Base-by-base conservation (phyloP, 768 basidiomycete genomes). In the Mycena latifolia region DNA sequence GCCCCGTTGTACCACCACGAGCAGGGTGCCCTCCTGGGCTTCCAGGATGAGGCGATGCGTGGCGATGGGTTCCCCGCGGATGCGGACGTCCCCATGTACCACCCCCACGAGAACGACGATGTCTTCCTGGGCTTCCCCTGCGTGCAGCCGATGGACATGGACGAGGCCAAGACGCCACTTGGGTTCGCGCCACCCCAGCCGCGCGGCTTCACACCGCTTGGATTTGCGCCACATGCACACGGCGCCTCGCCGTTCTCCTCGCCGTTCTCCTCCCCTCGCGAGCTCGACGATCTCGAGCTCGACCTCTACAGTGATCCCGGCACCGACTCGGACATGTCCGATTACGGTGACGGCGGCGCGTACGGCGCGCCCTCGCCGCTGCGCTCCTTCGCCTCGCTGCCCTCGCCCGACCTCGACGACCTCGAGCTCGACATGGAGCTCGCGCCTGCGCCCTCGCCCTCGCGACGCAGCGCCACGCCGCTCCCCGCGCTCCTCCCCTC, bases 391-490 rank as follows among this genome's bases (percentile, higher is more conserved):
- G 46, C 46, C 27, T 61, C 53, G 11, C 61, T 66, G 18, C 56
- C 68, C 3, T 63, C 69, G n/a, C 65, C 69, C 9, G 69, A 70
- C 10, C 69, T 70, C 12, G 69, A 70, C 45, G 65, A 63, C 39
- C 69, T 70, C 53, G 65, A 66, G 22, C 55, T 69, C 24, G 68
- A 65, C 45, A 63, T 63, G 61, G 65, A 66, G 24, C 17, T 70
- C 4, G 60, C 45, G 5, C 61, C 61, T 35, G 8, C 60, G 7
- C 47, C 55, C 5, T 63, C 66, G 12, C 66, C 66, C 7, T 57
- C 59, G 12, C 63, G 68, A n/a, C 59, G 63, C 33, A 27, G 29
- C 39, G 54, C 61, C 25, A 22, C 63, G 8, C 20, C 41, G 20
- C 41, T 69, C 55, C 31, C 63, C 61, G 25, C 63, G 55, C 9